Evolutionary conservation across 306 rosid species (phyloP), one percentile per base, ranked within the genome.

Genomic region (Hylodesmum podocarpum): DNA sequence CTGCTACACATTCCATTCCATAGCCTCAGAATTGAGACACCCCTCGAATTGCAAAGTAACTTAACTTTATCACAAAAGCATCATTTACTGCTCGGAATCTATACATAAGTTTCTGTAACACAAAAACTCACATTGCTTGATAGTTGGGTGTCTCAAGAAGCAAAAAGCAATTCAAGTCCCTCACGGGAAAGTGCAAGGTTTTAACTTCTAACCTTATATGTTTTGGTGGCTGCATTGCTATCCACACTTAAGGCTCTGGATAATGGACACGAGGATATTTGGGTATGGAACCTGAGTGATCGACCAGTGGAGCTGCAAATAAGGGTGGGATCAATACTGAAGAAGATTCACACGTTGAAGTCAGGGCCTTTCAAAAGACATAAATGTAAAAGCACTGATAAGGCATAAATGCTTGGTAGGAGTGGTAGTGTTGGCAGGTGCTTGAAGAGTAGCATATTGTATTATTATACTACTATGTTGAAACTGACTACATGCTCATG

Each of bases 281-380:
- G n/a, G n/a, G n/a, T n/a, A 63, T 91, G 98, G 98, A 91, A 93
- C 80, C 88, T 84, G 16, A 87, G 92, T 57, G 97, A 90, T 83
- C 72, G 77, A 66, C 89, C 96, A 14, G 84, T 94, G 77, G 97
- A 94, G 83, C 81, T 94, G 71, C 98, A 94, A 70, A 89, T 94
- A 64, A 86, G 97, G 86, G 97, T 94, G 9, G 96, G 96, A 14
- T 87, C 98, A 54, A 90, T 82, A 44, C 58, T 89, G 75, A 94
- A 94, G 78, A 91, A 85, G 80, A 82, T 88, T 39, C 89, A 91
- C 76, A 85, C 87, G 10, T 80, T 94, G 80, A 91, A 91, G 86
- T 88, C 94, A 27, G 96, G 97, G 13, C 85, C 61, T 25, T 94
- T 97, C 7, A 88, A 91, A 83, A 86, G 96, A 78, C 39, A 91